Conservation (phyloP, 2,329 filamentous ascomycete species). For the Pseudocercospora ulei region DNA sequence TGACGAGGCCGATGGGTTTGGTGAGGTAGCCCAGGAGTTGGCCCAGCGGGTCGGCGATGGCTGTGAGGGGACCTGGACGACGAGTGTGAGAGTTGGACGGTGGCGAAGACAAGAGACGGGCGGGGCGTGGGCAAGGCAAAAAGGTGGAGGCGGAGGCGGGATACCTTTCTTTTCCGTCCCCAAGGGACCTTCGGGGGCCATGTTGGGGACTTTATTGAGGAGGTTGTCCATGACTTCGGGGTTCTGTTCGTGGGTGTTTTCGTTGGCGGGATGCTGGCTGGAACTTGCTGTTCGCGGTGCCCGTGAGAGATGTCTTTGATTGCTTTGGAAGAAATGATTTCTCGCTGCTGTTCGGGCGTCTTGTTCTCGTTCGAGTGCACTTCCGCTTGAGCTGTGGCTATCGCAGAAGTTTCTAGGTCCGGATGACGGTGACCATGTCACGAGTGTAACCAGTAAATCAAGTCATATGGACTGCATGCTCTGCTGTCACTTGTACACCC, state of each 20-base stretch:
- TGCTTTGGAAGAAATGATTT: too few species aligned
- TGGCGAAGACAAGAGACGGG: not conserved
- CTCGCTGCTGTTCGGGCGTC: not conserved
- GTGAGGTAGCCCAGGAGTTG: constrained; percentile 31
- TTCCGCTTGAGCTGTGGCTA: not conserved
- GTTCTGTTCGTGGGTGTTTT: not conserved
- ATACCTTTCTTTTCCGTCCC: constrained; percentile 24
- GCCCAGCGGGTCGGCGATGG: constrained; percentile 32
- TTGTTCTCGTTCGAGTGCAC: not conserved
- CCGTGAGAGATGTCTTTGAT: too few species aligned
- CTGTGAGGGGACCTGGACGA: constrained; percentile 27
- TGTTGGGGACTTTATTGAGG: constrained; percentile 24
- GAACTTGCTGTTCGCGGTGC: not conserved
- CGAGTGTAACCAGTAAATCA: constrained; percentile 2
- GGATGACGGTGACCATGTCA: too few species aligned
- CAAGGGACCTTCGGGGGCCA: constrained; percentile 26
- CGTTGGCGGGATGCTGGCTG: not conserved
- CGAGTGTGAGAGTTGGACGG: not conserved
- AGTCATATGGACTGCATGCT: not conserved
- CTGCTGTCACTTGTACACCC: not conserved
- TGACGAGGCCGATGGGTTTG: constrained; percentile 29
- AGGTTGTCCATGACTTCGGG: constrained; percentile 14
- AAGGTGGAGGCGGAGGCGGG: not conserved
- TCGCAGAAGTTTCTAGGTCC: not conserved
- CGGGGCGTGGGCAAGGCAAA: too few species aligned